A percentile compares a stretch with the other conserved stretches of the same genome.
These are phyloP conservation scores for Ophiostoma ulmi DNA, from an alignment of 2,329 filamentous ascomycete genomes.

Conservation along the genomic window DNA sequence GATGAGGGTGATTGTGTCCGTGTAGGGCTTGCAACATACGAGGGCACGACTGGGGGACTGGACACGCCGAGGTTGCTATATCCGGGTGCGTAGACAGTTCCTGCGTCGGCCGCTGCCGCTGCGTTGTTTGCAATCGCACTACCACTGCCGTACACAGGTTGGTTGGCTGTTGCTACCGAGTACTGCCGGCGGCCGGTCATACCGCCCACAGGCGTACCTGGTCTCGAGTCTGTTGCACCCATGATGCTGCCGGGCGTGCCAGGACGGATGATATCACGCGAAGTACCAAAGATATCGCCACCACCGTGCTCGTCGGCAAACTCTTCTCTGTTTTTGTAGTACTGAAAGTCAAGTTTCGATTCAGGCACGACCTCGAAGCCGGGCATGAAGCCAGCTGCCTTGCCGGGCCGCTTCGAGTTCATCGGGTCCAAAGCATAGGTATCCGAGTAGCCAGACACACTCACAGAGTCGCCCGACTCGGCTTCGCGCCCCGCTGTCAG, in stretches of 20 bases:
- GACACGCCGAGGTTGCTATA: slow-evolving; percentile 25
- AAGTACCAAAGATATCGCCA: slow-evolving; percentile 59
- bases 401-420: slow-evolving; percentile 55
- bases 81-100: slow-evolving; percentile 26
- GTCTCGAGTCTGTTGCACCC: slow-evolving; percentile 44
- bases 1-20: slow-evolving; percentile 25
- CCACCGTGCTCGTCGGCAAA: slow-evolving; percentile 86
- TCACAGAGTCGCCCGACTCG: slow-evolving; percentile 51
- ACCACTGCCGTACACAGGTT: slow-evolving; percentile 12
- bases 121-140: slow-evolving; percentile 5
- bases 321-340: slow-evolving; percentile 84
- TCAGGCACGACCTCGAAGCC: slow-evolving; percentile 91
- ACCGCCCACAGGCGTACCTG: slow-evolving; percentile 45
- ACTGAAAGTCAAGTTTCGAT: slow-evolving; percentile 78
- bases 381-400: slow-evolving; percentile 41
- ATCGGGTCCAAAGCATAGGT: slow-evolving; percentile 77
- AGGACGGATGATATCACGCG: slow-evolving; percentile 55
- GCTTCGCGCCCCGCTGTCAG: slow-evolving; percentile 61
- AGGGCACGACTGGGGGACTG: slow-evolving; percentile 20
- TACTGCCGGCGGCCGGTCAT: slow-evolving; percentile 32
- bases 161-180: slow-evolving; percentile 19
- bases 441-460: slow-evolving; percentile 72
- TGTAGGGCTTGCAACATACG: slow-evolving; percentile 1
- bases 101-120: slow-evolving; percentile 15
- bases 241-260: slow-evolving; percentile 55